Percentiles rank a stretch among this genome's conserved stretches.
These are phyloP conservation scores for Fusarium siculi DNA, from an alignment of 2,329 filamentous ascomycete species.

Conservation along the genomic window DNA sequence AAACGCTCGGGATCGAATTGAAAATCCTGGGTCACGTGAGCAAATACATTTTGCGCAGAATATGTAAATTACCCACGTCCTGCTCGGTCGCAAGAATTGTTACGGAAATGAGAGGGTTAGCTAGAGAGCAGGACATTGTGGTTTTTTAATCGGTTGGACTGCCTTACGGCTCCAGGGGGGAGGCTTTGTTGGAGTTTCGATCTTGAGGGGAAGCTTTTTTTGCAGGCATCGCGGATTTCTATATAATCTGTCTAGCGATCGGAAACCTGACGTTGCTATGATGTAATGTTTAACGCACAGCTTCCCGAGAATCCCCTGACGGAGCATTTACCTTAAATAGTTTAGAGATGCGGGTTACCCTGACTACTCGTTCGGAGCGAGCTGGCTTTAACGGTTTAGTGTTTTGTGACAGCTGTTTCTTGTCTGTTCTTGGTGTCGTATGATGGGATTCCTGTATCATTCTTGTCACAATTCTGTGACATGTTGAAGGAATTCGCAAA, in stretches of 20 bases:
- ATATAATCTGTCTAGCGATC: neutral
- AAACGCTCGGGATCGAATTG: slow-evolving; percentile 3
- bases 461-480: neutral
- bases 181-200: neutral
- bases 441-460: neutral
- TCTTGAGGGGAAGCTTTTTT: neutral
- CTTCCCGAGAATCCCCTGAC: neutral
- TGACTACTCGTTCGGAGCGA: neutral
- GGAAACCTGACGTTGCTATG: neutral
- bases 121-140: neutral
- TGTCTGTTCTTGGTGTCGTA: neutral
- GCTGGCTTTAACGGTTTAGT: neutral
- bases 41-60: neutral
- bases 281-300: neutral
- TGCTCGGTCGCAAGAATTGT: neutral
- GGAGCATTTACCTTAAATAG: neutral
- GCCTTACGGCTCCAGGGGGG: neutral
- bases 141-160: neutral
- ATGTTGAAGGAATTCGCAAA: accelerated
- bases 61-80: neutral
- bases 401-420: neutral
- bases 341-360: neutral
- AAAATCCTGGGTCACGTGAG: slow-evolving; percentile 10
- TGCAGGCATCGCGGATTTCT: slow-evolving; percentile 5
- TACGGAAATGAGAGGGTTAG: neutral